A percentile compares a stretch with the other conserved stretches of the same genome.
These are phyloP conservation scores for Leucocoprinus sp. DNA, from an alignment of 768 basidiomycete genomes.

Conservation along the genomic window DNA sequence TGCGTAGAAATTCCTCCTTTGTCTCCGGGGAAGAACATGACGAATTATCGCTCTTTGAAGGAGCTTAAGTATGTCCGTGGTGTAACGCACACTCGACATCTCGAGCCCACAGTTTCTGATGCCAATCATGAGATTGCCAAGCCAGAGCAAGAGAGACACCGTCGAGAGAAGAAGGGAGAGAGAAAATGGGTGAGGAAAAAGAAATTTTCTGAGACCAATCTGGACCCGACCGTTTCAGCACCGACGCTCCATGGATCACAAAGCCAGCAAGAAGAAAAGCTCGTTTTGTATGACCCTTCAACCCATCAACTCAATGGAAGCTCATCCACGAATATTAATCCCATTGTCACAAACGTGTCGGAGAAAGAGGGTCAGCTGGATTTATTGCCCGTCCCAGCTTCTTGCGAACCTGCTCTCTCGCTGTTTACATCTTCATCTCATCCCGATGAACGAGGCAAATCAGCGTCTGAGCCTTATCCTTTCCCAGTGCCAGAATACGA, in stretches of 20 bases:
- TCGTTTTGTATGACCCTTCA: too few species aligned
- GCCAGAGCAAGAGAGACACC: background rate
- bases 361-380: too few species aligned
- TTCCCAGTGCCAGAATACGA: too few species aligned
- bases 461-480: too few species aligned
- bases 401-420: too few species aligned
- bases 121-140: background rate
- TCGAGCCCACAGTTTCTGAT: background rate
- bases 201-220: background rate
- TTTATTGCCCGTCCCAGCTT: too few species aligned
- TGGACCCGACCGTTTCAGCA: background rate
- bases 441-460: too few species aligned
- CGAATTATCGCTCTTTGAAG: background rate
- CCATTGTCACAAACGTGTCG: too few species aligned
- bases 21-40: background rate
- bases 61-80: background rate
- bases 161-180: background rate
- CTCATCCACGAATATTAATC: too few species aligned
- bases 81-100: background rate
- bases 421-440: too few species aligned
- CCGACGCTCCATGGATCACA: background rate
- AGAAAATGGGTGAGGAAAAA: background rate
- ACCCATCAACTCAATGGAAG: too few species aligned
- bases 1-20: conserved; percentile 4
- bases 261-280: too few species aligned